Conservation (phyloP, 306 rosid species). For the Erythrophleum fordii region DNA sequence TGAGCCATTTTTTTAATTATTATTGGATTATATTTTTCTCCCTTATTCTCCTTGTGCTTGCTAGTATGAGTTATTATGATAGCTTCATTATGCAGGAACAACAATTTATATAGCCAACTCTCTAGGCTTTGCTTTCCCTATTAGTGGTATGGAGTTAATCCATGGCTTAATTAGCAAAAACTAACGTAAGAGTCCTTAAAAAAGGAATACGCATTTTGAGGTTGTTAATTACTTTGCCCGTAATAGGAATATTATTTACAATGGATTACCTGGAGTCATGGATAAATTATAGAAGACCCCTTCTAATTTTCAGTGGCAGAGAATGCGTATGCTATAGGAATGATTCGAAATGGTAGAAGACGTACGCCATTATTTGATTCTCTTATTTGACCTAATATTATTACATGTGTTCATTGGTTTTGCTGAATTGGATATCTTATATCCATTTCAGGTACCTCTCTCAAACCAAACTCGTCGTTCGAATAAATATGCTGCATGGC, state of each 20-base stretch:
- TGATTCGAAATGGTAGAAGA: no score
- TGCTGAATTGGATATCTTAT: no score
- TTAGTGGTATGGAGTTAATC: background rate
- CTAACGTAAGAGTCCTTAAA: background rate
- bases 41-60: background rate
- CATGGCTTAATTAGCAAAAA: background rate
- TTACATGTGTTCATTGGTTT: no score
- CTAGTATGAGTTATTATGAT: background rate
- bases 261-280: background rate
- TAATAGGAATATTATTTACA: background rate
- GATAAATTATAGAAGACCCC: background rate
- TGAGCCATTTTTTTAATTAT: background rate
- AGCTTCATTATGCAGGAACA: background rate
- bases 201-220: background rate
- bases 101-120: background rate
- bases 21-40: background rate
- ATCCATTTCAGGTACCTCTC: no score
- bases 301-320: background rate
- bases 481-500: no score
- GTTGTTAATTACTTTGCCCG: background rate
- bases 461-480: no score
- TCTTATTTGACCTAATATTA: background rate
- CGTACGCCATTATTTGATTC: background rate
- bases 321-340: background rate
- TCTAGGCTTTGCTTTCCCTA: background rate